A percentile compares a stretch with the other conserved stretches of the same genome.
phyloP scores from a whole-genome alignment of 108 stramenopile genomes.

The Conticribra guillardii region DNA sequence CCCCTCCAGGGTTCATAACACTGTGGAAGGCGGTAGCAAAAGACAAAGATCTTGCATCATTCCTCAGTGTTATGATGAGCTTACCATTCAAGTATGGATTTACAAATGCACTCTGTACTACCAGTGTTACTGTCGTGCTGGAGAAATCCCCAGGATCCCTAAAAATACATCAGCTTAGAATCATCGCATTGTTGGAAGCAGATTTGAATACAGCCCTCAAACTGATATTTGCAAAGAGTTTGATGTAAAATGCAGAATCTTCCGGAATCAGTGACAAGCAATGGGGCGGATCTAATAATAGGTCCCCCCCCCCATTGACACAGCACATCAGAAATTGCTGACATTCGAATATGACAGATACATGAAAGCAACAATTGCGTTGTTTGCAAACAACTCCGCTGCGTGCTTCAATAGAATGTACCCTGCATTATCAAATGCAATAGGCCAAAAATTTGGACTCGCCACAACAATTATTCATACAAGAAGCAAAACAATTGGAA shows the following conservation, averaged over 20 bases:
- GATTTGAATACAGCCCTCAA: too few species aligned
- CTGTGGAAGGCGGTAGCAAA: slow-evolving; percentile 13
- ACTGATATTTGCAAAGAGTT: not conserved
- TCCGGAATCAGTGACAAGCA: not conserved
- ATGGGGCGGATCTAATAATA: too few species aligned
- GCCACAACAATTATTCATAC: not conserved
- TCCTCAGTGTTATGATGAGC: too few species aligned
- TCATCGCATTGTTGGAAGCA: slow-evolving; percentile 16
- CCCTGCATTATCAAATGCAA: not conserved
- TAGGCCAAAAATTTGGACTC: not conserved
- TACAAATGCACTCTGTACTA: too few species aligned
- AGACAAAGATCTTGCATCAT: not conserved
- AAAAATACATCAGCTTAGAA: slow-evolving; percentile 15
- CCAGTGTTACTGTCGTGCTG: too few species aligned
- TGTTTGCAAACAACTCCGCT: slow-evolving; percentile 2
- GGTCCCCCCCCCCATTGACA: slow-evolving; percentile 11
- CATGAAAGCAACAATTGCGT: too few species aligned
- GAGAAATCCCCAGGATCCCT: slow-evolving; percentile 28
- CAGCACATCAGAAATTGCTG: slow-evolving; percentile 15
- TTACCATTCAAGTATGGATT: too few species aligned
- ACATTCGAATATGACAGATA: slow-evolving; percentile 18
- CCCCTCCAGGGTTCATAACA: slow-evolving; percentile 12
- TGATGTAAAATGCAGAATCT: slow-evolving; percentile 13
- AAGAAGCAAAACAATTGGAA: not conserved
- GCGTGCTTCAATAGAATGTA: slow-evolving; percentile 28